Percentiles rank a stretch among this genome's conserved stretches.
phyloP scores from a whole-genome alignment of 129 eudicot species.

The Gnaphalium uliginosum region DNA sequence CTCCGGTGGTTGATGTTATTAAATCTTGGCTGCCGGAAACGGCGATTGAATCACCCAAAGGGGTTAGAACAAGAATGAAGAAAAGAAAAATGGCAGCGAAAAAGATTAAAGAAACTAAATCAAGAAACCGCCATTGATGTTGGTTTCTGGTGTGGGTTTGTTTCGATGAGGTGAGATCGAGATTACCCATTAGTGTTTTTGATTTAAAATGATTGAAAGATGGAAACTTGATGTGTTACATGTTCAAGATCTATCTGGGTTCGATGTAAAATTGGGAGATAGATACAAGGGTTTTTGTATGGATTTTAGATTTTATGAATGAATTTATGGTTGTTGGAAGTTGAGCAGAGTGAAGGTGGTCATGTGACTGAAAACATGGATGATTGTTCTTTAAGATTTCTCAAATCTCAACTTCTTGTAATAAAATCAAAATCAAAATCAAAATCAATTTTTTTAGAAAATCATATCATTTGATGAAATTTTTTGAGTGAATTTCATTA shows the following conservation, averaged over 20 bases:
- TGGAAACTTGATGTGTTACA: background rate
- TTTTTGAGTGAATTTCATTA: no score
- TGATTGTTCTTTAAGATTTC: background rate
- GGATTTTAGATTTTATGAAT: background rate
- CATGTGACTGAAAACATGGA: background rate
- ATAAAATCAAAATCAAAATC: no score
- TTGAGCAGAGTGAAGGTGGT: background rate
- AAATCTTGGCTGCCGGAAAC: conserved; percentile 76
- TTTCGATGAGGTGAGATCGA: conserved; percentile 44
- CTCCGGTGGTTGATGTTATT: conserved; percentile 56
- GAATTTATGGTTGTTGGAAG: background rate
- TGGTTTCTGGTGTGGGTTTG: conserved; percentile 16
- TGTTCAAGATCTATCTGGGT: background rate
- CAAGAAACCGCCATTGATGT: conserved; percentile 66
- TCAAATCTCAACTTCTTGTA: no score
- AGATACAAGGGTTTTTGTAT: background rate
- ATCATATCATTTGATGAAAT: no score
- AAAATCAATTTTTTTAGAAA: no score
- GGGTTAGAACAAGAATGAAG: conserved; percentile 70
- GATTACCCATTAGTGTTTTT: background rate
- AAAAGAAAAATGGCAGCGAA: conserved; percentile 67
- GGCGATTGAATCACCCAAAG: conserved; percentile 82
- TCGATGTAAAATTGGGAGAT: background rate
- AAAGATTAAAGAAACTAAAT: conserved; percentile 57
- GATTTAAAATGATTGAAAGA: background rate